These are phyloP conservation scores for Aspergillus costaricaensis DNA, from an alignment of 2,329 filamentous ascomycete genomes.

Conservation along the genomic window DNA sequence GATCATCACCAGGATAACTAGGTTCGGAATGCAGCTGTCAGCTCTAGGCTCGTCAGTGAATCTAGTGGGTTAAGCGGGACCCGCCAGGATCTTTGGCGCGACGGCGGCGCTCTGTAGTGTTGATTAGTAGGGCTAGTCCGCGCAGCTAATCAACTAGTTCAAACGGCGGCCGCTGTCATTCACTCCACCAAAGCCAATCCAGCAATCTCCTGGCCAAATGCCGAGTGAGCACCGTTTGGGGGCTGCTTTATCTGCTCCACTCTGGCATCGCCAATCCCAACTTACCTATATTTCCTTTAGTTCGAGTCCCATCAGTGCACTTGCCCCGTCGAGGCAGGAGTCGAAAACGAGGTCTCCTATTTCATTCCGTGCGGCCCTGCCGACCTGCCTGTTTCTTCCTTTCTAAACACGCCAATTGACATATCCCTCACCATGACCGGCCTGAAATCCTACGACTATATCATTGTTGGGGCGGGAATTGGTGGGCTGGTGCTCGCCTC, in stretches of 20 bases:
- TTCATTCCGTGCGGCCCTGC: background rate
- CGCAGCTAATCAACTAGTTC: background rate
- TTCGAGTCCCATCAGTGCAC: background rate
- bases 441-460: constrained; percentile 28
- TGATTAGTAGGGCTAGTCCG: too few relatives aligned
- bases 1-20: background rate
- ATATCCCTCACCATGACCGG: background rate
- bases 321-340: background rate
- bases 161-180: background rate
- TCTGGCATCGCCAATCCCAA: background rate
- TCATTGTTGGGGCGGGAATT: constrained; percentile 31
- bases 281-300: background rate
- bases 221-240: too few relatives aligned
- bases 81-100: too few relatives aligned
- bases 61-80: too few relatives aligned
- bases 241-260: too few relatives aligned
- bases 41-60: too few relatives aligned
- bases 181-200: background rate
- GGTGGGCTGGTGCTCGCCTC: constrained; percentile 36
- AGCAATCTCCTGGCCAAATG: too few relatives aligned
- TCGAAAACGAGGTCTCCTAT: background rate
- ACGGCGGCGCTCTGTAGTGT: too few relatives aligned
- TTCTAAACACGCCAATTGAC: background rate
- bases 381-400: background rate
- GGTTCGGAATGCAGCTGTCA: background rate